These are phyloP conservation scores for Fagus crenata DNA, from an alignment of 306 rosid genomes.

Conservation along the genomic window DNA sequence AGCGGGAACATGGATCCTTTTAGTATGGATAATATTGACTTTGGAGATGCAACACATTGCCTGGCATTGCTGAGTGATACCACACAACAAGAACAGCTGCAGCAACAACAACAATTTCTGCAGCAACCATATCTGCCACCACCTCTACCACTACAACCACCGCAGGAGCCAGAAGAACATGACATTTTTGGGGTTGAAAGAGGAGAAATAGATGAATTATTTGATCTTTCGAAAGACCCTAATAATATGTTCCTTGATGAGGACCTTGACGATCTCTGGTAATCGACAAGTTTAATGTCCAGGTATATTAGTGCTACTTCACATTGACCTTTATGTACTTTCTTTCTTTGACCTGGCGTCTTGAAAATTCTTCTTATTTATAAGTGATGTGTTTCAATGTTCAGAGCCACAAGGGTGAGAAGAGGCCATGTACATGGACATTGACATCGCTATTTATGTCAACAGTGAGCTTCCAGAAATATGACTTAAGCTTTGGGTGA, in stretches of 20 bases:
- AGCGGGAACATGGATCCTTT: background rate
- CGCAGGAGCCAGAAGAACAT: background rate
- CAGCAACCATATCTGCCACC: too few relatives aligned
- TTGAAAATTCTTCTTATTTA: background rate
- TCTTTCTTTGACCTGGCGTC: background rate
- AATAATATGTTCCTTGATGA: slow-evolving; percentile 17
- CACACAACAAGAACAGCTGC: too few relatives aligned
- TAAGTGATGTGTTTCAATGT: too few relatives aligned
- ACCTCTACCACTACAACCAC: background rate
- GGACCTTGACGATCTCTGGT: slow-evolving; percentile 15
- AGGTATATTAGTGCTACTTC: background rate
- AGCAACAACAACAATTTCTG: background rate
- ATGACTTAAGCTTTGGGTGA: too few relatives aligned
- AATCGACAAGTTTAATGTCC: background rate
- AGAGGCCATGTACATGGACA: too few relatives aligned
- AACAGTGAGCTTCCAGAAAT: too few relatives aligned
- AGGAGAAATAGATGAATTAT: background rate
- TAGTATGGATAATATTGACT: background rate
- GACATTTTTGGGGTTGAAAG: slow-evolving; percentile 12
- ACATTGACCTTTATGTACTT: background rate
- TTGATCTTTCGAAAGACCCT: slow-evolving; percentile 7
- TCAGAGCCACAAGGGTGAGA: too few relatives aligned
- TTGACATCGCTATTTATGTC: too few relatives aligned
- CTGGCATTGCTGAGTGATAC: background rate
- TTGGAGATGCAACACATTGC: background rate